Base-by-base conservation (phyloP, 306 rosid species). In the Heteromeles arbutifolia region DNA sequence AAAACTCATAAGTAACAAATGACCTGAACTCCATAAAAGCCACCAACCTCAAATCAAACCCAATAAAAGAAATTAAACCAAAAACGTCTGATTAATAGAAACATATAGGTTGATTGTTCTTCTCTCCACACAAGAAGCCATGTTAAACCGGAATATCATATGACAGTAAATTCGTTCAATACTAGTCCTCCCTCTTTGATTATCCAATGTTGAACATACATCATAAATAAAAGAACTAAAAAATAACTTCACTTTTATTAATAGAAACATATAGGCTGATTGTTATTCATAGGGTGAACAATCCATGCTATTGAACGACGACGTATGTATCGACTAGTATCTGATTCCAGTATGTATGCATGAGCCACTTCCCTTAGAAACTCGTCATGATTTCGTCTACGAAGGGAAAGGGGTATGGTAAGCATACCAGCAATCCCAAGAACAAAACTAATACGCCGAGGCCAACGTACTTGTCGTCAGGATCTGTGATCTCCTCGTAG, bases 331-430 rank as follows among this genome's bases (percentile, higher is more conserved):
- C 28, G 4, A 61, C 70, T 61, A 28, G 70, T 10, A 62, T 74
- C 77, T 62, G 70, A 74, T 28, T 48, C 59, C 44, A 74, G 29
- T 61, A 61, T 28, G 59, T 61, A 74, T 28, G 77, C 50, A 19
- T 3, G 29, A 28, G 24, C 45, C 22, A 28, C 48, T 28, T 72
- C 69, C 28, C 58, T 62, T 4, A 74, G 78, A 95, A 88, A 86
- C 66, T 86, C 6, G 90, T 21, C 34, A 86, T 81, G 74, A 67
- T 67, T 76, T 92, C 97, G 5, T 89, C 91, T 34, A 85, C 78
- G 86, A 92, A 96, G 69, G 99, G 92, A 54, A 95, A 92, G 43
- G 99, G 99, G 81, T 86, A 96, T 26, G 99, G 99, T 82, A 96
- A 84, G 86, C 99, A 96, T 8, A 92, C 96, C 78, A 96, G 82